These are phyloP conservation scores for Tylopilus sp. DNA, from an alignment of 1,284 basidiomycete species.

Conservation along the genomic window DNA sequence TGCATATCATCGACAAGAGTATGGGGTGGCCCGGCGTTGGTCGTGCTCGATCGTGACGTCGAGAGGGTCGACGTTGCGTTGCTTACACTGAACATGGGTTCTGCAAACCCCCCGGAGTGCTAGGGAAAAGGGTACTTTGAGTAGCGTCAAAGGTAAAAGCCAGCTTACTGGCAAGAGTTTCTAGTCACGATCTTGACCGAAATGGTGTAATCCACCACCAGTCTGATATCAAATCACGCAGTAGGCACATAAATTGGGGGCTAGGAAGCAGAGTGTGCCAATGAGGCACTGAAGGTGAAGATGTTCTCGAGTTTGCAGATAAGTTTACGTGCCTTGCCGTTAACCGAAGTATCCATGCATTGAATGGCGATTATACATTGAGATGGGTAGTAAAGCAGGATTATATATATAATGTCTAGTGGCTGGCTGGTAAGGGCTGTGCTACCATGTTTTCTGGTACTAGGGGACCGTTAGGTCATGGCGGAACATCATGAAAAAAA, in stretches of 20 bases:
- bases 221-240: constrained; percentile 13
- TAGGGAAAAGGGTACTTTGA: background rate
- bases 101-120: background rate
- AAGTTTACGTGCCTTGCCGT: constrained; percentile 25
- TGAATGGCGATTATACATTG: constrained; percentile 40
- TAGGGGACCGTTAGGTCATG: constrained; percentile 2
- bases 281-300: background rate
- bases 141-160: background rate
- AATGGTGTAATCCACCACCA: background rate
- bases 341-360: constrained; percentile 30
- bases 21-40: background rate
- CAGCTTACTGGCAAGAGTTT: constrained; percentile 5
- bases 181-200: constrained; percentile 14
- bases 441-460: constrained; percentile 34
- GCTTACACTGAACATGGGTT: constrained; percentile 15
- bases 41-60: constrained; percentile 7
- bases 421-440: constrained; percentile 22
- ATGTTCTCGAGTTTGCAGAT: background rate
- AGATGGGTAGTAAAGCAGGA: constrained; percentile 32
- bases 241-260: background rate
- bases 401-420: constrained; percentile 33
- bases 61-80: constrained; percentile 13
- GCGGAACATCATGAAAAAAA: background rate
- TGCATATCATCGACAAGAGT: background rate
- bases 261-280: background rate